Evolutionary conservation across 345 rosid species (phyloP).

Genomic region (Eucalyptus cloeziana): DNA sequence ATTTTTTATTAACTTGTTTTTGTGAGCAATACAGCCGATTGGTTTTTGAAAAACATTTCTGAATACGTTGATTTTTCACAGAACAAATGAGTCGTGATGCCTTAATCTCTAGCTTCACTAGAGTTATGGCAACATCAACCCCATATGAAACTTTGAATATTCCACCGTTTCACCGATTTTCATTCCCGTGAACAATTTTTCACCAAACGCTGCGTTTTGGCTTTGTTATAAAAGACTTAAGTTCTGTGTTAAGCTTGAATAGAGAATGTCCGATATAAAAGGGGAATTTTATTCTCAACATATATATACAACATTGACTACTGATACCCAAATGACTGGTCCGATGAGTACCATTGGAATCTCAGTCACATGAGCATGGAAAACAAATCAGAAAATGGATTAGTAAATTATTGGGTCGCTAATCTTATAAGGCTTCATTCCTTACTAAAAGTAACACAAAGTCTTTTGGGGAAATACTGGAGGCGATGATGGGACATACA

Average conservation of each 20-base stretch:
- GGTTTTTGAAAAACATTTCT: neutral
- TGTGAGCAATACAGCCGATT: rapidly evolving
- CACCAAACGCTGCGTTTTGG: rapidly evolving
- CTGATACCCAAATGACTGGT: too few species aligned
- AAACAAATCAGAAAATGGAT: too few species aligned
- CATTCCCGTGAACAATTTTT: too few species aligned
- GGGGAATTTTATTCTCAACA: too few species aligned
- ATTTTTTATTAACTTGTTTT: neutral
- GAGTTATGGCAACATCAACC: neutral
- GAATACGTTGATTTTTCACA: rapidly evolving
- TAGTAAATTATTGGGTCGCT: too few species aligned
- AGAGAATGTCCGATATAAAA: too few species aligned
- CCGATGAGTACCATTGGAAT: too few species aligned
- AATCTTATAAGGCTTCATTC: rapidly evolving
- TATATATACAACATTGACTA: too few species aligned
- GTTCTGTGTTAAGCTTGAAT: rapidly evolving
- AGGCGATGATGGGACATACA: too few species aligned
- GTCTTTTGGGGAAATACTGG: too few species aligned
- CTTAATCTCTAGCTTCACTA: neutral
- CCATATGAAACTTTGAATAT: neutral
- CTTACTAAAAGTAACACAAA: too few species aligned
- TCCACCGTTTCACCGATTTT: neutral
- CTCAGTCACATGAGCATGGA: too few species aligned
- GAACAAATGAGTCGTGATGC: neutral
- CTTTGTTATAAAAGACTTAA: rapidly evolving